Evolutionary conservation across 2,329 filamentous ascomycete species (phyloP).

Genomic region (Colletotrichum eremochloae): DNA sequence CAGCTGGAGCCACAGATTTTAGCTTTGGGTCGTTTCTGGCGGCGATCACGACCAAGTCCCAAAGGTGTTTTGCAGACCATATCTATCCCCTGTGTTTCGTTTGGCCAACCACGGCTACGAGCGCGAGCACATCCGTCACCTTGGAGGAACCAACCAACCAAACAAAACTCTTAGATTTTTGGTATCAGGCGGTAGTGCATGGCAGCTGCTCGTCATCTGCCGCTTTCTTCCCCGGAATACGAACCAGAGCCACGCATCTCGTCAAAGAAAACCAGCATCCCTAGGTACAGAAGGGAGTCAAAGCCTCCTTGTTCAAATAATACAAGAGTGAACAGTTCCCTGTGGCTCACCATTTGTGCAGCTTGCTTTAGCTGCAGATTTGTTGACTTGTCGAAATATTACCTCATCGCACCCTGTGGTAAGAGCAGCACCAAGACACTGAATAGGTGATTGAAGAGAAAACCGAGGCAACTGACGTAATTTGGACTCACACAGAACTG

Average conservation of each 20-base stretch:
- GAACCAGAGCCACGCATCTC: slow-evolving; percentile 4
- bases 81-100: background rate
- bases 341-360: background rate
- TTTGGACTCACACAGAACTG: background rate
- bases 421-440: background rate
- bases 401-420: background rate
- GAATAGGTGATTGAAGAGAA: background rate
- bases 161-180: background rate
- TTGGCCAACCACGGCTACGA: background rate
- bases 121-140: background rate
- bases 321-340: no score
- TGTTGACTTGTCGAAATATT: background rate
- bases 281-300: background rate
- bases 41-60: background rate
- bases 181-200: background rate
- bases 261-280: slow-evolving; percentile 1
- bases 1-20: background rate
- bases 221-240: background rate
- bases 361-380: background rate
- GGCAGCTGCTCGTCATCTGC: background rate
- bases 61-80: background rate
- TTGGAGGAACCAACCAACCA: background rate
- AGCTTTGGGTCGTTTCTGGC: background rate
- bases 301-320: background rate
- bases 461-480: background rate